A percentile compares a stretch with the other conserved stretches of the same genome.
Evolutionary conservation across 176 grass and related monocot species (phyloP).

Genomic region (Puccinellia tenuiflora): DNA sequence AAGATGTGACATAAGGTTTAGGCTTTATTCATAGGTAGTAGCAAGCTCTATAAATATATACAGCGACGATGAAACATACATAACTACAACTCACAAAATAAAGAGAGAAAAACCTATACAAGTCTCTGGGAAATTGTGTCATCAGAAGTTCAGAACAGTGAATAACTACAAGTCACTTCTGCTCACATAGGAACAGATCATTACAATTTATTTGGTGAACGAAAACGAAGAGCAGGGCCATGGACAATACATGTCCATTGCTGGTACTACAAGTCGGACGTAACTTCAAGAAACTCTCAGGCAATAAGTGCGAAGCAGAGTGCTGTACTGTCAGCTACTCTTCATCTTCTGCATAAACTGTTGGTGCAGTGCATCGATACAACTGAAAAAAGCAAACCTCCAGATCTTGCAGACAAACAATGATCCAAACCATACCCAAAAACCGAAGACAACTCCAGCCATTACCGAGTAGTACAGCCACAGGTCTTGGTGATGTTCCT

Average conservation of each 20-base stretch:
- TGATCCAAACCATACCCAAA: not conserved
- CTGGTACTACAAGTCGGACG: not conserved
- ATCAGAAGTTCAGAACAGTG: not conserved
- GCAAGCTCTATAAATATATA: not conserved
- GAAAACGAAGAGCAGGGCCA: not conserved
- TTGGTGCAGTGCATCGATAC: not conserved
- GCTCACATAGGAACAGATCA: not conserved
- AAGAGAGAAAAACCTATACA: not conserved
- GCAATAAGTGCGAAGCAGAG: not conserved
- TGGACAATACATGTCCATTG: not conserved
- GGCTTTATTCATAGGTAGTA: not conserved
- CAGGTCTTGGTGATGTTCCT: not conserved
- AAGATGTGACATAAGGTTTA: not conserved
- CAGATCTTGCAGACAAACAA: not conserved
- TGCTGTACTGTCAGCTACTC: not conserved
- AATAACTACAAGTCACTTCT: not conserved
- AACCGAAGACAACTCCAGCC: not conserved
- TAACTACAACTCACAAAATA: not conserved
- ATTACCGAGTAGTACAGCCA: not conserved
- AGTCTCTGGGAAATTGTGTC: not conserved
- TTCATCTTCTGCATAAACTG: not conserved
- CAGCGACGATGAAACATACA: not conserved
- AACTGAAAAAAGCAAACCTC: not conserved
- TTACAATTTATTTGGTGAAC: not conserved
- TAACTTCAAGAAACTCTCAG: not conserved